A percentile compares a stretch with the other conserved stretches of the same genome.
phyloP scores from a whole-genome alignment of 768 basidiomycete species.

The Austroboletus festivus region DNA sequence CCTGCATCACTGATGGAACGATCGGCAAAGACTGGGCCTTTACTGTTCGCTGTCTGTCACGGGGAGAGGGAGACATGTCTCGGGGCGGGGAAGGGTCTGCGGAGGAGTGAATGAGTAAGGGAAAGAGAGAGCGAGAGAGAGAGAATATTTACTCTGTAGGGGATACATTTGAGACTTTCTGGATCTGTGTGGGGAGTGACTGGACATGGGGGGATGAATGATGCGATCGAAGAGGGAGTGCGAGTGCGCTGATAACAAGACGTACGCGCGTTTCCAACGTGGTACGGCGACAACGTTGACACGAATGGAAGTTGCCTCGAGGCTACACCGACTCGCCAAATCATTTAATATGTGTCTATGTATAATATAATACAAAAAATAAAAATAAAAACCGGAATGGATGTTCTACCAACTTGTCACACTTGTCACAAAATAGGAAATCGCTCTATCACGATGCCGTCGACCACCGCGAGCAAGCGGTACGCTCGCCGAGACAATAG shows the following conservation, averaged over 20 bases:
- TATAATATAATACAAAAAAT: not conserved
- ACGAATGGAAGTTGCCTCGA: constrained; percentile 52
- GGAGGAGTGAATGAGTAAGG: constrained; percentile 12
- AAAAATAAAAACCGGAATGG: not conserved
- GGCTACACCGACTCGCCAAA: constrained; percentile 22
- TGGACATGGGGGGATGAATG: constrained; percentile 46
- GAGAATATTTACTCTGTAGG: constrained; percentile 53
- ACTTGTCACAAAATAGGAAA: not conserved
- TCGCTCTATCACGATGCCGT: constrained; percentile 7
- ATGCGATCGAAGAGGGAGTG: constrained; percentile 33
- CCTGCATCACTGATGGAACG: constrained; percentile 54
- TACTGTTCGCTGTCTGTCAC: constrained; percentile 47
- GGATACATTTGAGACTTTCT: constrained; percentile 50
- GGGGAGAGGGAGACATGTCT: constrained; percentile 43
- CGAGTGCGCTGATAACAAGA: constrained; percentile 30
- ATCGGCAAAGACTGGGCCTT: constrained; percentile 63
- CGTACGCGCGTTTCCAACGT: constrained; percentile 68
- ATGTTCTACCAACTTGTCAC: not conserved
- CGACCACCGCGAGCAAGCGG: constrained; percentile 18
- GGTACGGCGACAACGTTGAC: constrained; percentile 41
- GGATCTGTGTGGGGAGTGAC: constrained; percentile 56
- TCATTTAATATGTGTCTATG: too few species aligned
- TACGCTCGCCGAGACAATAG: not conserved
- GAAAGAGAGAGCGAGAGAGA: constrained; percentile 22
- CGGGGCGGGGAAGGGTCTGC: constrained; percentile 35